Evolutionary conservation across 2,329 filamentous ascomycete genomes (phyloP).

Genomic region (Cladorrhinum sp.): DNA sequence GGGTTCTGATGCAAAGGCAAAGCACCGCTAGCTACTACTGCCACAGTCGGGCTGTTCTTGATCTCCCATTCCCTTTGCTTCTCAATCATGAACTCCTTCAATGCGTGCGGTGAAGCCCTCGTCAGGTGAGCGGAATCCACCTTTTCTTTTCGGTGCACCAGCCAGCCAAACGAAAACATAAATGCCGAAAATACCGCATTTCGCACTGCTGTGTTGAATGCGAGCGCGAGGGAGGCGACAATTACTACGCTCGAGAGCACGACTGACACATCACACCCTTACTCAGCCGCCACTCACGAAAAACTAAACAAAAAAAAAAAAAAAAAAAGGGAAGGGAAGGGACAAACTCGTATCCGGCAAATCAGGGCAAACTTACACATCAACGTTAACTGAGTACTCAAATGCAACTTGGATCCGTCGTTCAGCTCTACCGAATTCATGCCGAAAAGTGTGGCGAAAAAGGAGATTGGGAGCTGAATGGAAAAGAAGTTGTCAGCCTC

Average conservation of each 20-base stretch:
- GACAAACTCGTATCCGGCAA: neutral
- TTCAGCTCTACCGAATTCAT: slow-evolving; percentile 35
- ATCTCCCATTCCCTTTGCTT: slow-evolving; percentile 24
- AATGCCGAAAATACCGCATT: slow-evolving; percentile 16
- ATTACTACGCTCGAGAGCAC: slow-evolving; percentile 21
- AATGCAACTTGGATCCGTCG: slow-evolving; percentile 13
- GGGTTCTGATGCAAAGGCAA: slow-evolving; percentile 18
- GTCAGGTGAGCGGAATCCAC: slow-evolving; percentile 10
- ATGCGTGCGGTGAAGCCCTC: slow-evolving; percentile 17
- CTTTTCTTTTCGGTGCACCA: neutral
- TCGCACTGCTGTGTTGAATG: slow-evolving; percentile 22
- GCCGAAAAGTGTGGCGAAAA: slow-evolving; percentile 38
- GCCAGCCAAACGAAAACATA: slow-evolving; percentile 9
- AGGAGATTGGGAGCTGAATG: slow-evolving; percentile 36
- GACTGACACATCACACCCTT: slow-evolving; percentile 13
- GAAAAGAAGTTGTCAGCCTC: neutral
- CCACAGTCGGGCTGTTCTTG: neutral
- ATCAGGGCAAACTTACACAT: slow-evolving; percentile 20
- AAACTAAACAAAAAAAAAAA: no score
- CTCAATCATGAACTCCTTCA: slow-evolving; percentile 24
- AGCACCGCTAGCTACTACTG: slow-evolving; percentile 8
- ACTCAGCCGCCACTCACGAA: neutral
- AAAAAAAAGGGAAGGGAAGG: no score
- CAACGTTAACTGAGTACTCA: slow-evolving; percentile 18
- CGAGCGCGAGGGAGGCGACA: slow-evolving; percentile 19